These are phyloP conservation scores for Aurinia saxatilis DNA, from an alignment of 345 rosid species.

Conservation along the genomic window DNA sequence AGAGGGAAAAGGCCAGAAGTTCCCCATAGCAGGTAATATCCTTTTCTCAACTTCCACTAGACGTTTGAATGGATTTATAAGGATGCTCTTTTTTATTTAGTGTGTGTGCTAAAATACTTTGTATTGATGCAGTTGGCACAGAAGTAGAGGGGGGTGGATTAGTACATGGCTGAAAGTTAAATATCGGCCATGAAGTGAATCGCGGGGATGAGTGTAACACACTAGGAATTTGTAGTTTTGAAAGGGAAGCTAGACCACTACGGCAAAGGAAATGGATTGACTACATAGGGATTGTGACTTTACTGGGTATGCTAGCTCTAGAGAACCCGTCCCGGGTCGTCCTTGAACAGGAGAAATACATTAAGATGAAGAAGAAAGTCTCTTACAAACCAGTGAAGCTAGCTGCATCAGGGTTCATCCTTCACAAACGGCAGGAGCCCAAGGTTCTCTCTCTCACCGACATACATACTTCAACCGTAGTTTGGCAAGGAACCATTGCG, in stretches of 20 bases:
- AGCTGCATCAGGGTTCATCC: no score
- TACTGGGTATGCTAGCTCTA: conserved; percentile 82
- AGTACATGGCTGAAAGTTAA: conserved; percentile 31
- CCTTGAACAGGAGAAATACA: no score
- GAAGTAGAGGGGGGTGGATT: conserved; percentile 56
- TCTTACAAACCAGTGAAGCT: no score
- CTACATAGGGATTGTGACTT: conserved; percentile 72
- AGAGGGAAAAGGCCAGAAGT: conserved; percentile 43
- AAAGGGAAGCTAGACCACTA: conserved; percentile 33
- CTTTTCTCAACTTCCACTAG: not conserved
- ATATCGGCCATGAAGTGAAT: conserved; percentile 23
- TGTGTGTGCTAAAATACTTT: conserved; percentile 17
- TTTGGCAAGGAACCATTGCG: no score
- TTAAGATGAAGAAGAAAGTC: no score
- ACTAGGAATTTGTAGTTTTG: no score
- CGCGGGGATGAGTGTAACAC: no score
- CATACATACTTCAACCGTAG: no score
- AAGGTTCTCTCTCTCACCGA: no score
- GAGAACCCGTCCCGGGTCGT: no score
- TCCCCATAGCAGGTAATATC: conserved; percentile 44
- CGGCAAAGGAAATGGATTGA: conserved; percentile 32
- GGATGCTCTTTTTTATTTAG: conserved; percentile 3
- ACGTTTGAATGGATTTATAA: not conserved
- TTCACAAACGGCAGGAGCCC: no score
- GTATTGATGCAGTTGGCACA: conserved; percentile 3